These are phyloP conservation scores for Blastocystis sp. DNA, from an alignment of 352 stramenopile species.

Conservation along the genomic window DNA sequence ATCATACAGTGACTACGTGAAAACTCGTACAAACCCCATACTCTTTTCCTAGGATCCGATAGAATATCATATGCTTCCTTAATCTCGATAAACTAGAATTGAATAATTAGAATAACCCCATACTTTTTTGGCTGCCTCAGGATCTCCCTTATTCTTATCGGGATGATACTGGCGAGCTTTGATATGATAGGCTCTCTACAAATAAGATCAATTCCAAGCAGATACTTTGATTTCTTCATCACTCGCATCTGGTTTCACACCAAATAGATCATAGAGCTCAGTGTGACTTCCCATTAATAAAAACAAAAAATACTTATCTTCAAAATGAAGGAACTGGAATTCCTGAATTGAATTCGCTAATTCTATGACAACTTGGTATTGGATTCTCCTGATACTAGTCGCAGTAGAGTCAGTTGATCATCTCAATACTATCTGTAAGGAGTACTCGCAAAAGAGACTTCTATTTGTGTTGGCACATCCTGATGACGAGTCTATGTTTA, in stretches of 20 bases:
- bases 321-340: no score
- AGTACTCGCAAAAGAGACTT: not conserved
- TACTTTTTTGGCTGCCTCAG: conserved; percentile 40
- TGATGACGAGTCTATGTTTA: conserved; percentile 86
- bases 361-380: no score
- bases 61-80: conserved; percentile 61
- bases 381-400: no score
- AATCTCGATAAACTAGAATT: not conserved
- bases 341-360: no score
- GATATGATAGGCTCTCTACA: conserved; percentile 34
- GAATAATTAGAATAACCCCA: not conserved
- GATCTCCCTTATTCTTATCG: conserved; percentile 53
- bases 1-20: conserved; percentile 18
- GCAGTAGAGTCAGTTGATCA: no score
- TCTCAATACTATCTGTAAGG: no score
- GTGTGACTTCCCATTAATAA: conserved; percentile 10
- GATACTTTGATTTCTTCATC: conserved; percentile 57
- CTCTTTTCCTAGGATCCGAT: conserved; percentile 49
- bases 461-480: conserved; percentile 79
- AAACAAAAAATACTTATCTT: not conserved
- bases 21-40: not conserved
- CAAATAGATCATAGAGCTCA: conserved; percentile 38
- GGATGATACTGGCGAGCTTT: conserved; percentile 60
- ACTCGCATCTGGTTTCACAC: conserved; percentile 6
- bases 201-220: not conserved